Percentiles rank a stretch among this genome's conserved stretches.
These are phyloP conservation scores for Cadophora gregata DNA, from an alignment of 2,329 filamentous ascomycete species.

Conservation along the genomic window DNA sequence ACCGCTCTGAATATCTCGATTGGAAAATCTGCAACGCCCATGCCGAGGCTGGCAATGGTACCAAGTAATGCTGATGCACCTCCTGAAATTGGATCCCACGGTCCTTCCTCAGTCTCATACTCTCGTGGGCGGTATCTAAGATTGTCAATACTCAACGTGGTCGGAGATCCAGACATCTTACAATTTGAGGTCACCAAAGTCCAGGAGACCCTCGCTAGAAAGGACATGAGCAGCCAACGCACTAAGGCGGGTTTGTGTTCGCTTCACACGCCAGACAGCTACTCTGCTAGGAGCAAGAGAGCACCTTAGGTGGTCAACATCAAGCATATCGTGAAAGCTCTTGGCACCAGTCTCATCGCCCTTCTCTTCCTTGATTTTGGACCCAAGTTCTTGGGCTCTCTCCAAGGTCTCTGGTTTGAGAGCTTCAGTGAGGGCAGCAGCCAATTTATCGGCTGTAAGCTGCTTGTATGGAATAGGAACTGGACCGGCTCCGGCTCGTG, in stretches of 20 bases:
- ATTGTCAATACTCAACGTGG: conserved; percentile 9
- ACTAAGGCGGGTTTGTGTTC: conserved; percentile 71
- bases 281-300: conserved; percentile 68
- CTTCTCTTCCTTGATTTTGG: conserved; percentile 68
- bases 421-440: conserved; percentile 66
- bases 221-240: conserved; percentile 74
- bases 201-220: conserved; percentile 66
- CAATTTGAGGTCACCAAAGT: conserved; percentile 76
- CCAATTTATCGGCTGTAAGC: conserved; percentile 69
- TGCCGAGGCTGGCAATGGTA: conserved; percentile 79
- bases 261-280: conserved; percentile 77
- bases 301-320: conserved; percentile 72
- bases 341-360: conserved; percentile 68
- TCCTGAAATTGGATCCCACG: conserved; percentile 79
- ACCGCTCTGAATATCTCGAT: conserved; percentile 58
- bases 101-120: conserved; percentile 79
- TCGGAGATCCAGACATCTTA: conserved; percentile 49
- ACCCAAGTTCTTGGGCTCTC: conserved; percentile 57
- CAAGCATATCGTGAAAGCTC: conserved; percentile 74
- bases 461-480: conserved; percentile 71
- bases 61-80: conserved; percentile 80
- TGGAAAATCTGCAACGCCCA: conserved; percentile 80
- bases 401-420: conserved; percentile 63
- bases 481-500: conserved; percentile 74
- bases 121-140: conserved; percentile 61